Evolutionary conservation across 495 filamentous ascomycete genomes (phyloP).

Genomic region (Neurospora terricola): DNA sequence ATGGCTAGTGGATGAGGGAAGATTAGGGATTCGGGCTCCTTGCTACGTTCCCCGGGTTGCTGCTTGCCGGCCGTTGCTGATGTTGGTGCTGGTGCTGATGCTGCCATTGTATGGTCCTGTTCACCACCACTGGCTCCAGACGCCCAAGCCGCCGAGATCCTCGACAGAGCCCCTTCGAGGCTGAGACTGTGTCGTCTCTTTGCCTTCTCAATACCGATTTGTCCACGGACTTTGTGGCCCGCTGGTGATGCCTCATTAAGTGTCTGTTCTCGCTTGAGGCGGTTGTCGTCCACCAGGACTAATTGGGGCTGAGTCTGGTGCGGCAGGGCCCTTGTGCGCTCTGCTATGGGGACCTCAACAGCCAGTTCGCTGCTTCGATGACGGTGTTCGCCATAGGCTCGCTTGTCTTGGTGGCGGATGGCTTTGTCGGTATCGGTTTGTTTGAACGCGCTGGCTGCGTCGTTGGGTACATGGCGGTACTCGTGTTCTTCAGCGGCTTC

Average conservation of each 20-base stretch:
- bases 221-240: neutral
- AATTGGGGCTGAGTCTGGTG: neutral
- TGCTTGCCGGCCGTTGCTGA: neutral
- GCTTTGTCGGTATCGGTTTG: conserved; percentile 33
- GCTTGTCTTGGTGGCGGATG: conserved; percentile 19
- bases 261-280: neutral
- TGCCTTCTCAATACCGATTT: neutral
- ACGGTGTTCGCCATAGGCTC: neutral
- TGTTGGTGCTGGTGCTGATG: neutral
- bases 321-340: neutral
- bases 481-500: conserved; percentile 11
- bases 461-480: conserved; percentile 31
- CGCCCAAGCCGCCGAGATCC: neutral
- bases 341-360: neutral
- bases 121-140: neutral
- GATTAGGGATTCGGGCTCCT: neutral
- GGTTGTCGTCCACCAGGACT: neutral
- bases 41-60: neutral
- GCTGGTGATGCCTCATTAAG: neutral
- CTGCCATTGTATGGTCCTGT: neutral
- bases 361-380: neutral
- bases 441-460: conserved; percentile 39
- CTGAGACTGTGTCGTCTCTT: neutral
- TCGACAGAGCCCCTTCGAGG: neutral
- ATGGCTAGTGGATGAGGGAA: neutral